Conservation (phyloP, 768 basidiomycete genomes). For the Agaricus blazei region DNA sequence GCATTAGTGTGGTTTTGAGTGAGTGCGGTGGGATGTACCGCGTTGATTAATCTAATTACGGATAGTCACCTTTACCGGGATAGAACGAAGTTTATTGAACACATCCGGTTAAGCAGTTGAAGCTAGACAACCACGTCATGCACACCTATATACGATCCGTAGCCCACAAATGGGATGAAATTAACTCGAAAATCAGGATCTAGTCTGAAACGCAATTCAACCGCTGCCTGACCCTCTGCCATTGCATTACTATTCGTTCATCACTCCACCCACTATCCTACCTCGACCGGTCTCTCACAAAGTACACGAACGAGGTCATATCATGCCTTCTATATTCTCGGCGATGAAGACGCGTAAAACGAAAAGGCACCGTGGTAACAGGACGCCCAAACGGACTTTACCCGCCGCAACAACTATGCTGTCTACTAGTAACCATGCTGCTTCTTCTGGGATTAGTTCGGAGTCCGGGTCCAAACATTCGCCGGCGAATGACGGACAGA, state of each 20-base stretch:
- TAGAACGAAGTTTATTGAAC: too few relatives aligned
- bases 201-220: neutral
- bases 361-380: neutral
- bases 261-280: neutral
- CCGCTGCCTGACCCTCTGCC: neutral
- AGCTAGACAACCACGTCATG: too few relatives aligned
- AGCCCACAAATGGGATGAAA: too few relatives aligned
- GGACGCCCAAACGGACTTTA: neutral
- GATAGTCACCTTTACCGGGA: too few relatives aligned
- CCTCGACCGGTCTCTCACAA: too few relatives aligned
- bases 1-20: too few relatives aligned
- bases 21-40: too few relatives aligned
- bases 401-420: too few relatives aligned
- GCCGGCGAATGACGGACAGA: neutral
- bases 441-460: neutral
- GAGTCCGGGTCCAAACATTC: neutral
- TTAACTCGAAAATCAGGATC: neutral
- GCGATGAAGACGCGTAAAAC: neutral
- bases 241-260: neutral
- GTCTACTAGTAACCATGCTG: neutral
- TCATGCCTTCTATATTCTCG: neutral
- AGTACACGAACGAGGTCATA: too few relatives aligned
- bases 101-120: too few relatives aligned
- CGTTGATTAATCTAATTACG: too few relatives aligned
- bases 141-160: too few relatives aligned